phyloP scores from a whole-genome alignment of 495 filamentous ascomycete genomes.

The Neurospora tetrasperma region DNA sequence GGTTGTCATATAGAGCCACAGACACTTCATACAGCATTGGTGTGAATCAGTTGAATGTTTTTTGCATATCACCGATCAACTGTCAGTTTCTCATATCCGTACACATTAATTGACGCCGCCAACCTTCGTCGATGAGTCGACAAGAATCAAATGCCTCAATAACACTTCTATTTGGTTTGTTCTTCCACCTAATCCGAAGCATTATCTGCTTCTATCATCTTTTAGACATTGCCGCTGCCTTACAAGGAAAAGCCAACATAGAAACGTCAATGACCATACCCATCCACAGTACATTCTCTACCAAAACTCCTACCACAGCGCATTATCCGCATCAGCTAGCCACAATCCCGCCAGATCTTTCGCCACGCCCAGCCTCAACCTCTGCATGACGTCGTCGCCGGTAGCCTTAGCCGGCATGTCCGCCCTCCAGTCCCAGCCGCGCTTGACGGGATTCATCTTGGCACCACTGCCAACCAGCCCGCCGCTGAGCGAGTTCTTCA shows the following conservation, averaged over 20 bases:
- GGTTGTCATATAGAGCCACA: neutral
- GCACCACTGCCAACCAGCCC: slow-evolving; percentile 4
- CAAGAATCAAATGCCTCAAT: neutral
- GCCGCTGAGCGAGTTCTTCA: slow-evolving; percentile 40
- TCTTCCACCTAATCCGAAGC: neutral
- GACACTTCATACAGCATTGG: neutral
- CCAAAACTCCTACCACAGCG: slow-evolving; percentile 14
- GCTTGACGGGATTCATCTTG: slow-evolving; percentile 37
- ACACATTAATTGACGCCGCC: neutral
- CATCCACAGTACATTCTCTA: neutral
- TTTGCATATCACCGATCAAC: neutral
- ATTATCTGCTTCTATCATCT: neutral
- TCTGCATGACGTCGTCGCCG: slow-evolving; percentile 56
- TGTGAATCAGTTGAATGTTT: neutral
- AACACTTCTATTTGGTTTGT: neutral
- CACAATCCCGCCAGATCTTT: slow-evolving; percentile 56
- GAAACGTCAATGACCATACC: neutral
- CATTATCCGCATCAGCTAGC: slow-evolving; percentile 43
- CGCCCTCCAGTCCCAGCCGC: slow-evolving; percentile 82
- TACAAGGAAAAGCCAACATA: neutral
- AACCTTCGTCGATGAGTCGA: neutral
- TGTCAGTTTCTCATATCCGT: neutral
- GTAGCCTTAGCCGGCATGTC: slow-evolving; percentile 45
- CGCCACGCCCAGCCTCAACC: slow-evolving; percentile 65
- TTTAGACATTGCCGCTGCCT: neutral